phyloP scores from a whole-genome alignment of 2,329 filamentous ascomycete species.

The Colletotrichum siamense region DNA sequence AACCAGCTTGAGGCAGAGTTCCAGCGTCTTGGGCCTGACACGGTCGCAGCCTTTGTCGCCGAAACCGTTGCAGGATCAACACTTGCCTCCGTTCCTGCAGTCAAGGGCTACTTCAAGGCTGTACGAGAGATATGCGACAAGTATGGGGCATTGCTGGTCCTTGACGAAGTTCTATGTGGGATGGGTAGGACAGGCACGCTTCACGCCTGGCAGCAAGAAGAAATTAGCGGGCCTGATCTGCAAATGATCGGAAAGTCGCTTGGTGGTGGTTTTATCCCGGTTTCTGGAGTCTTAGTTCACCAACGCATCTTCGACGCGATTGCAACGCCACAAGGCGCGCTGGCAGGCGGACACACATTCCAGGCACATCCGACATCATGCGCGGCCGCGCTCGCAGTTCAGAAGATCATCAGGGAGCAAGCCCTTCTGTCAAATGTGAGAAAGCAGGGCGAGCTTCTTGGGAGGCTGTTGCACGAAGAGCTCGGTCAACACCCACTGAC shows the following conservation, averaged over 20 bases:
- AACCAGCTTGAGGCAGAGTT: background rate
- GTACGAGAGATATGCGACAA: background rate
- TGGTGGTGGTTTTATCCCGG: rapidly evolving
- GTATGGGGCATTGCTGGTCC: background rate
- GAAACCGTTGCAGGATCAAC: background rate
- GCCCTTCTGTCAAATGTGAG: background rate
- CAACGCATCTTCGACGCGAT: background rate
- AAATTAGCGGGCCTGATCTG: background rate
- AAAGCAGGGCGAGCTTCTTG: background rate
- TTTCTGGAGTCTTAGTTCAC: background rate
- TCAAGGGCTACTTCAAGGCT: background rate
- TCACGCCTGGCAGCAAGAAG: background rate
- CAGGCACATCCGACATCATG: background rate
- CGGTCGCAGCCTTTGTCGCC: background rate
- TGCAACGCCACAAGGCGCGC: background rate
- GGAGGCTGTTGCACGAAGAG: background rate
- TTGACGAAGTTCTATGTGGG: background rate
- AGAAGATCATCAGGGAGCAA: background rate
- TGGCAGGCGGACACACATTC: background rate
- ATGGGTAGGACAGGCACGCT: background rate
- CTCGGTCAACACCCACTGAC: background rate
- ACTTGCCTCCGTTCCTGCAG: background rate
- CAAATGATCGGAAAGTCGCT: background rate
- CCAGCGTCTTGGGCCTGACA: background rate
- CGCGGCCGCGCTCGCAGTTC: background rate